phyloP scores from a whole-genome alignment of 345 rosid species.

The Eucalyptus pauciflora region DNA sequence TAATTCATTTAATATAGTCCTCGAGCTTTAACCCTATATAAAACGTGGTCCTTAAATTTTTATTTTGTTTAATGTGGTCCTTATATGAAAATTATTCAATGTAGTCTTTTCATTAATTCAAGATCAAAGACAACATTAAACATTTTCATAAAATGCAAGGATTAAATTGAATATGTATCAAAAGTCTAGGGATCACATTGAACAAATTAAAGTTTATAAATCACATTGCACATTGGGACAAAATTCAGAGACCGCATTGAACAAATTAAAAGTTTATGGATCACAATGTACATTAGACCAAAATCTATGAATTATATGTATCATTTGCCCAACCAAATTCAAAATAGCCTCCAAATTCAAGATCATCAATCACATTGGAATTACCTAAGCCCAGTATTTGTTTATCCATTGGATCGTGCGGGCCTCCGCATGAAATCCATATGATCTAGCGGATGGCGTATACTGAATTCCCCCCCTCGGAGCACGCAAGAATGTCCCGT shows the following conservation, averaged over 20 bases:
- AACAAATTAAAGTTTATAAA: too few relatives aligned
- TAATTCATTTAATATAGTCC: too few relatives aligned
- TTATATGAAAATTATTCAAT: too few relatives aligned
- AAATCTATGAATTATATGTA: too few relatives aligned
- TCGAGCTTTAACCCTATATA: rapidly evolving
- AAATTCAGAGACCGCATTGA: rapidly evolving
- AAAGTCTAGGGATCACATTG: rapidly evolving
- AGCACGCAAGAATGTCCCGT: not conserved
- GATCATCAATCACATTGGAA: rapidly evolving
- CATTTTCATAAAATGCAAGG: rapidly evolving
- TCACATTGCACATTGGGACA: rapidly evolving
- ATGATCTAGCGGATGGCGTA: not conserved
- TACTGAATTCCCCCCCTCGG: not conserved
- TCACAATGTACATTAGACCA: rapidly evolving
- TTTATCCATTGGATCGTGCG: rapidly evolving
- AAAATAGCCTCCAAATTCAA: not conserved
- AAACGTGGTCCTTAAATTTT: too few relatives aligned
- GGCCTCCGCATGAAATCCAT: not conserved
- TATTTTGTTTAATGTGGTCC: not conserved
- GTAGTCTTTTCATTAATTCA: too few relatives aligned
- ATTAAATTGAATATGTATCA: too few relatives aligned
- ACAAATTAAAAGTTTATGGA: too few relatives aligned
- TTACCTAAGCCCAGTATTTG: rapidly evolving
- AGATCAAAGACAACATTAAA: too few relatives aligned
- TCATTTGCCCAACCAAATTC: not conserved